Percentiles rank a stretch among this genome's conserved stretches.
These are phyloP conservation scores for Fibroporia radiculosa DNA, from an alignment of 768 basidiomycete species.

Conservation along the genomic window DNA sequence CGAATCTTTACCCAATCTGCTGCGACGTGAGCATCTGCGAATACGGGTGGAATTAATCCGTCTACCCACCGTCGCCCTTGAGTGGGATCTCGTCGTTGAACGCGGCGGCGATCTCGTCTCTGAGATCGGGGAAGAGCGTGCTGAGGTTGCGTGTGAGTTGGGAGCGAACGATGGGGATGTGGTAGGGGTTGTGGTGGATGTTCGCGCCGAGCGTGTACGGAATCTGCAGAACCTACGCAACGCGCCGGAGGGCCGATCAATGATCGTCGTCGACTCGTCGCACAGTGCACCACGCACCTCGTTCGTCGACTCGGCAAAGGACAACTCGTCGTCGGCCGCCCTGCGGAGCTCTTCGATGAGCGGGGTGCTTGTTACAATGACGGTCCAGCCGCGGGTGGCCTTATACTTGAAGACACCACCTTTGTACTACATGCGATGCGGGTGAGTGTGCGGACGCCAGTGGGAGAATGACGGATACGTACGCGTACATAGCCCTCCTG, in stretches of 20 bases:
- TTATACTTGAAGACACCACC: slow-evolving; percentile 34
- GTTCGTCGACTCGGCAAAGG: slow-evolving; percentile 32
- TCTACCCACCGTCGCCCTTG: slow-evolving; percentile 7
- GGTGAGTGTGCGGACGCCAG: not conserved
- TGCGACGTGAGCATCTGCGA: not conserved
- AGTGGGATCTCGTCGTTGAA: slow-evolving; percentile 24
- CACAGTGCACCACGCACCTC: slow-evolving; percentile 23
- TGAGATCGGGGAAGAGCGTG: slow-evolving; percentile 14
- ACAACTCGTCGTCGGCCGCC: slow-evolving; percentile 36
- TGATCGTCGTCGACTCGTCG: too few species aligned
- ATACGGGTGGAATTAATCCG: not conserved
- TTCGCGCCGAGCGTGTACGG: slow-evolving; percentile 28
- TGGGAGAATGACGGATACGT: not conserved
- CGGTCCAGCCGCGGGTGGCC: slow-evolving; percentile 35
- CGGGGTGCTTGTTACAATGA: slow-evolving; percentile 34
- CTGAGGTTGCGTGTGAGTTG: slow-evolving; percentile 22
- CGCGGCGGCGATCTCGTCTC: slow-evolving; percentile 19
- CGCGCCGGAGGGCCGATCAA: not conserved
- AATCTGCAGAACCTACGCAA: slow-evolving; percentile 20
- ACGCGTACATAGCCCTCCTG: slow-evolving; percentile 31
- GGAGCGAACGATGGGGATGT: slow-evolving; percentile 17
- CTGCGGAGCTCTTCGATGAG: slow-evolving; percentile 45
- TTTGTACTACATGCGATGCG: slow-evolving; percentile 8
- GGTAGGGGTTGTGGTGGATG: slow-evolving; percentile 13
- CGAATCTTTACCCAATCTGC: slow-evolving; percentile 32